Evolutionary conservation across 2,329 filamentous ascomycete species (phyloP).

Genomic region (Septoria linicola): DNA sequence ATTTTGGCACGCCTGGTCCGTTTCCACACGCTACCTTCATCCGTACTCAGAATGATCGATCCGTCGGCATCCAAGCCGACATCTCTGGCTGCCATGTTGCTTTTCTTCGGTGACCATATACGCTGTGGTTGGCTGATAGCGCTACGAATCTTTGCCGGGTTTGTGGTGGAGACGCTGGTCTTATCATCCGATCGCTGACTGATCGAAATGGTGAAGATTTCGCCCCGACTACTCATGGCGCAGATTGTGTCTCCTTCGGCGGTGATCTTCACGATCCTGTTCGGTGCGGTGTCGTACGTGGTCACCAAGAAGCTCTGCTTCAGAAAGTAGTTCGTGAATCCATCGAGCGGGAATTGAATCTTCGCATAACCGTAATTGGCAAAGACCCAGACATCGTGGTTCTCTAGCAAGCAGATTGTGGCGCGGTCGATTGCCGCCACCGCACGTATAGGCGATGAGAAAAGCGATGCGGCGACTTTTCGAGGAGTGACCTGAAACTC

Average conservation of each 20-base stretch:
- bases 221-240: conserved; percentile 77
- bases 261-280: conserved; percentile 72
- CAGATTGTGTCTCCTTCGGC: conserved; percentile 90
- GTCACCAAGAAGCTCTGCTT: conserved; percentile 64
- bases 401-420: conserved; percentile 80
- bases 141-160: conserved; percentile 83
- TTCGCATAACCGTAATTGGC: conserved; percentile 96
- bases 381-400: conserved; percentile 88
- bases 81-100: conserved; percentile 78
- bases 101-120: conserved; percentile 86
- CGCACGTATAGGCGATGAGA: conserved; percentile 68
- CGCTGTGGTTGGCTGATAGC: conserved; percentile 75
- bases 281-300: conserved; percentile 62
- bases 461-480: conserved; percentile 82
- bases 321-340: conserved; percentile 68
- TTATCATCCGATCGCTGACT: conserved; percentile 65
- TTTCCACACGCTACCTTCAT: conserved; percentile 90
- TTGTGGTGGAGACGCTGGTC: conserved; percentile 74
- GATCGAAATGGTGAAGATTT: conserved; percentile 82
- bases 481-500: conserved; percentile 79
- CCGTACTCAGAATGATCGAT: conserved; percentile 89
- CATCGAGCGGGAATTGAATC: conserved; percentile 76
- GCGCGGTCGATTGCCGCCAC: conserved; percentile 89
- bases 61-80: conserved; percentile 89
- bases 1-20: conserved; percentile 78